These are phyloP conservation scores for Coffea eugenioides DNA, from an alignment of 257 asterid genomes.

Conservation along the genomic window DNA sequence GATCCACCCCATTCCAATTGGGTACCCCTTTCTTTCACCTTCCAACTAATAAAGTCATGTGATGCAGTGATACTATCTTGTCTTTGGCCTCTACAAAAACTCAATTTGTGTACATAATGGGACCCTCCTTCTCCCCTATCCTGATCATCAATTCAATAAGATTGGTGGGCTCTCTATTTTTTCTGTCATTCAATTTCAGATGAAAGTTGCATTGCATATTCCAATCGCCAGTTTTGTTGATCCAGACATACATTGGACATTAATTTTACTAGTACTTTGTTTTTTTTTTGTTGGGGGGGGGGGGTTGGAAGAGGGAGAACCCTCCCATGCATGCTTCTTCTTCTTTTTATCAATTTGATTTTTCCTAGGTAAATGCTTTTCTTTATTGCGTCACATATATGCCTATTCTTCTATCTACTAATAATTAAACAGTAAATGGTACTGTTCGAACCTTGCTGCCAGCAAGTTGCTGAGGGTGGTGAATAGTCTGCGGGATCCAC, in stretches of 20 bases:
- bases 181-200: conserved; percentile 12
- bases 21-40: conserved; percentile 27
- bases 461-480: too few species aligned
- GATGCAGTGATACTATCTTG: conserved; percentile 41
- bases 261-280: neutral
- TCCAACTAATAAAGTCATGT: conserved; percentile 69
- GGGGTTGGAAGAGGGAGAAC: too few species aligned
- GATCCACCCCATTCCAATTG: conserved; percentile 56
- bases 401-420: neutral
- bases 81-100: conserved; percentile 31
- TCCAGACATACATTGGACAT: conserved; percentile 20
- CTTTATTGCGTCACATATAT: neutral
- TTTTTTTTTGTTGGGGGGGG: too few species aligned
- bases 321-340: conserved; percentile 16
- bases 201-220: neutral
- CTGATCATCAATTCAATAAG: conserved; percentile 13
- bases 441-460: too few species aligned
- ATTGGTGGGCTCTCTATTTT: conserved; percentile 21
- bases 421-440: too few species aligned
- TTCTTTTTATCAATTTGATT: neutral
- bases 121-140: conserved; percentile 24
- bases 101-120: conserved; percentile 25
- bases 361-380: neutral
- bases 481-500: too few species aligned
- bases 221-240: neutral